Percentiles rank a stretch among this genome's conserved stretches.
phyloP scores from a whole-genome alignment of 495 filamentous ascomycete species.

The Annulohypoxylon bovei region DNA sequence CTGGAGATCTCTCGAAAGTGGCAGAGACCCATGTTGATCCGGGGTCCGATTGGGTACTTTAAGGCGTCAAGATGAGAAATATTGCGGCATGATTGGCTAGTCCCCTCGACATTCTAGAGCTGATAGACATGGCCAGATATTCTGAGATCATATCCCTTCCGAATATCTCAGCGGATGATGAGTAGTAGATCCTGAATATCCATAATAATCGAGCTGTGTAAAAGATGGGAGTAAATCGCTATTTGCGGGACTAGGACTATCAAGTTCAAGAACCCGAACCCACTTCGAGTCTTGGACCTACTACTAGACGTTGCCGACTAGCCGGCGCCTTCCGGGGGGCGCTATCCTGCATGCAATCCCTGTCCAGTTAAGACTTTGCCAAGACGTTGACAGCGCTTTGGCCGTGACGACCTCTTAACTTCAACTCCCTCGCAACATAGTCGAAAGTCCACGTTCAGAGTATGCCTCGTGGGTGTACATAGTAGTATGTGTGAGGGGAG shows the following conservation, averaged over 20 bases:
- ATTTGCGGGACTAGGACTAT: conserved; percentile 2
- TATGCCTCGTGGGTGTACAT: not conserved
- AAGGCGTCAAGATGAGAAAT: conserved; percentile 8
- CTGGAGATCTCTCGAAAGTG: conserved; percentile 28
- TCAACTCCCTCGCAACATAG: conserved; percentile 12
- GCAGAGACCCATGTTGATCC: conserved; percentile 30
- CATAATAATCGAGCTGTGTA: not conserved
- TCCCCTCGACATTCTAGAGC: not conserved
- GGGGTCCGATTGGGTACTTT: not conserved
- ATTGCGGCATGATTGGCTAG: conserved; percentile 19
- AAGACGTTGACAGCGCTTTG: conserved; percentile 38
- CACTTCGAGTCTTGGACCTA: conserved; percentile 26
- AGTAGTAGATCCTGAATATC: not conserved
- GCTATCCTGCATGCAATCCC: conserved; percentile 27
- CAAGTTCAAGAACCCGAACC: conserved; percentile 39
- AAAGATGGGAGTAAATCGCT: not conserved
- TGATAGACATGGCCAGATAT: not conserved
- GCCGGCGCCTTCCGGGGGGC: conserved; percentile 7
- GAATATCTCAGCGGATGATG: conserved; percentile 1
- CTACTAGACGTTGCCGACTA: conserved; percentile 13
- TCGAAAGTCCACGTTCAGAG: not conserved
- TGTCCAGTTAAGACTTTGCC: conserved; percentile 37
- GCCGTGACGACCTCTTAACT: conserved; percentile 11
- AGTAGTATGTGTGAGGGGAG: not conserved
- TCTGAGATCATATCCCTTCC: conserved; percentile 5